A percentile compares a stretch with the other conserved stretches of the same genome.
phyloP scores from a whole-genome alignment of 1,139 yeast genomes.

The Saccharomyces hybrid region DNA sequence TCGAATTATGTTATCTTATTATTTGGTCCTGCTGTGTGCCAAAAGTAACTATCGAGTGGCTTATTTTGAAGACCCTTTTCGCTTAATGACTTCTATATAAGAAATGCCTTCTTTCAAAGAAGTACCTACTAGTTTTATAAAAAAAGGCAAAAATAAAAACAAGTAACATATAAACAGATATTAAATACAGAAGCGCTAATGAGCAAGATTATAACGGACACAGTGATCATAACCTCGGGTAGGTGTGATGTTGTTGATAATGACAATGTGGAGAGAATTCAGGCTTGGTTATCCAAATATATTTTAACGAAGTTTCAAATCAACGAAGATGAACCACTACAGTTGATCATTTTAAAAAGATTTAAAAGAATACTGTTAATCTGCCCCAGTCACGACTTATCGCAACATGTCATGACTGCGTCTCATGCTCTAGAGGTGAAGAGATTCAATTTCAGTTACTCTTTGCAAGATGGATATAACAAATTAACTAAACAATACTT shows the following conservation, averaged over 20 bases:
- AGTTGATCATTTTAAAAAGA: conserved; percentile 14
- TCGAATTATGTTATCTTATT: not conserved
- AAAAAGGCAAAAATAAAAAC: not conserved
- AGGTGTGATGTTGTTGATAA: conserved; percentile 5
- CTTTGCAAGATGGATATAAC: conserved; percentile 16
- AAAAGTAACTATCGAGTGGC: not conserved
- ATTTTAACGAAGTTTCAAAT: conserved; percentile 9
- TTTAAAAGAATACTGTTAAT: conserved; percentile 18
- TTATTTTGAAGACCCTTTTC: not conserved
- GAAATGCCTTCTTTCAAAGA: not conserved
- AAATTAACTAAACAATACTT: conserved; percentile 22
- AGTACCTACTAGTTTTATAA: not conserved
- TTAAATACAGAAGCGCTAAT: not conserved
- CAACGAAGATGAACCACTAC: conserved; percentile 13
- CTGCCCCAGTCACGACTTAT: conserved; percentile 14
- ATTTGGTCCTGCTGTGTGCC: not conserved
- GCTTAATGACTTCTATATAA: not conserved
- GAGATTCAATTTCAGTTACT: conserved; percentile 12
- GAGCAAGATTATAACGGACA: conserved; percentile 9
- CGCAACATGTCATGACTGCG: conserved; percentile 8
- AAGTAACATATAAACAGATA: not conserved
- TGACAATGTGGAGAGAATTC: conserved; percentile 4
- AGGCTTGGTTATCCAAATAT: conserved; percentile 7
- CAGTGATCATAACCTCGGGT: conserved; percentile 13
- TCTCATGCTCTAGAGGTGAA: not conserved